phyloP scores from a whole-genome alignment of 2,329 filamentous ascomycete species.

The Aaosphaeria pasadenensis region DNA sequence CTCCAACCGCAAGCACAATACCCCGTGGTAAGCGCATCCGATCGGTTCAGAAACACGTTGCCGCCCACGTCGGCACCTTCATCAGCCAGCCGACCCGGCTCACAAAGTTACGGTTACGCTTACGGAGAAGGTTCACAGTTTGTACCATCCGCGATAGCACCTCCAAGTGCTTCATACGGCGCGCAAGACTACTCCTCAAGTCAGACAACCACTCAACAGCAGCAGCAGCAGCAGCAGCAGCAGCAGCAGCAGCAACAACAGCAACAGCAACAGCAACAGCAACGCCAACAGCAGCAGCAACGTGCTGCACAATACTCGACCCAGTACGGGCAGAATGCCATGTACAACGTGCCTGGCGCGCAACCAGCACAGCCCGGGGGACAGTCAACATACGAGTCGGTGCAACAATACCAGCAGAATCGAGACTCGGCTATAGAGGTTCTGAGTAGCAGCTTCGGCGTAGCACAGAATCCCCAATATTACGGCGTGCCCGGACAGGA shows the following conservation, averaged over 20 bases:
- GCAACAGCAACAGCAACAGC: slow-evolving; percentile 40
- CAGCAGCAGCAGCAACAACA: slow-evolving; percentile 42
- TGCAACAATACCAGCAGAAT: slow-evolving; percentile 73
- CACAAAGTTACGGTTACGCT: slow-evolving; percentile 48
- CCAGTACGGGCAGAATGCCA: slow-evolving; percentile 61
- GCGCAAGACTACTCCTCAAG: slow-evolving; percentile 54
- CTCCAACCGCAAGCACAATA: slow-evolving; percentile 42
- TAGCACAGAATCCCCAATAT: slow-evolving; percentile 58
- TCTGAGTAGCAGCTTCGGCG: slow-evolving; percentile 64
- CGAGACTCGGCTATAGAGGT: slow-evolving; percentile 68
- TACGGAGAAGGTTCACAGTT: slow-evolving; percentile 55
- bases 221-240: slow-evolving; percentile 30
- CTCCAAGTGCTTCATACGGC: slow-evolving; percentile 57
- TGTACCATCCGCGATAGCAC: slow-evolving; percentile 54
- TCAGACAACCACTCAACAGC: slow-evolving; percentile 2
- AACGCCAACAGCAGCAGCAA: slow-evolving; percentile 56
- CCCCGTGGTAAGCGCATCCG: slow-evolving; percentile 44
- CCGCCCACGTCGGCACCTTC: slow-evolving; percentile 42
- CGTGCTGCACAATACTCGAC: slow-evolving; percentile 43
- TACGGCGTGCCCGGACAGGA: slow-evolving; percentile 68
- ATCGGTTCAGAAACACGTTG: slow-evolving; percentile 48
- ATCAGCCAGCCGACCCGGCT: slow-evolving; percentile 36
- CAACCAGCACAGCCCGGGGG: slow-evolving; percentile 38
- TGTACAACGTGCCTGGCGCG: slow-evolving; percentile 66
- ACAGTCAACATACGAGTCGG: slow-evolving; percentile 69